phyloP scores from a whole-genome alignment of 140 eudicot species.

The Senecio squalidus region DNA sequence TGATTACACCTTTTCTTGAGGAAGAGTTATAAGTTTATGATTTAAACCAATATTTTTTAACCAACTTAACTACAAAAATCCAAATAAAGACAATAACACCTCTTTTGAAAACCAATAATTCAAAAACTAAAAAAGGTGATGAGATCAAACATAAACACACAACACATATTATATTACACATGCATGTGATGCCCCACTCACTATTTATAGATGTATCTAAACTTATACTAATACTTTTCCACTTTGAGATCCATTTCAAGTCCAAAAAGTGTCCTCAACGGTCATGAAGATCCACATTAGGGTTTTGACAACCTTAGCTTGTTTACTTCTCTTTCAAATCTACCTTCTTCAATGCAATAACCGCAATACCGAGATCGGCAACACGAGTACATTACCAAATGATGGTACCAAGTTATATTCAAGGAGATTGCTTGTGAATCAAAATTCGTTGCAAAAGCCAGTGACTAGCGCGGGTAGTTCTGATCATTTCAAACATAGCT shows the following conservation, averaged over 20 bases:
- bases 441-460: constrained; percentile 14
- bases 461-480: background rate
- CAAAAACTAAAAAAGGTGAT: no score
- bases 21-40: no score
- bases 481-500: constrained; percentile 16
- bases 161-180: constrained; percentile 11
- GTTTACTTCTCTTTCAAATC: constrained; percentile 21
- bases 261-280: constrained; percentile 11
- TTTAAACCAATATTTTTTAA: no score
- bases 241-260: constrained; percentile 22
- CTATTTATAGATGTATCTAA: constrained; percentile 17
- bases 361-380: background rate
- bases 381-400: constrained; percentile 6
- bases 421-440: constrained; percentile 26
- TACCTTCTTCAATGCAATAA: constrained; percentile 7
- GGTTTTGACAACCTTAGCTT: constrained; percentile 23
- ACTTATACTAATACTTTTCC: constrained; percentile 7
- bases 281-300: constrained; percentile 26
- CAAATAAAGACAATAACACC: no score
- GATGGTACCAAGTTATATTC: constrained; percentile 20
- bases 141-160: no score
- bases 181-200: constrained; percentile 25
- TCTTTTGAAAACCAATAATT: no score
- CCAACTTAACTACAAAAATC: no score
- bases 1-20: no score